phyloP scores from a whole-genome alignment of 2,329 filamentous ascomycete genomes.

The Lecanoromycetidae sp. region DNA sequence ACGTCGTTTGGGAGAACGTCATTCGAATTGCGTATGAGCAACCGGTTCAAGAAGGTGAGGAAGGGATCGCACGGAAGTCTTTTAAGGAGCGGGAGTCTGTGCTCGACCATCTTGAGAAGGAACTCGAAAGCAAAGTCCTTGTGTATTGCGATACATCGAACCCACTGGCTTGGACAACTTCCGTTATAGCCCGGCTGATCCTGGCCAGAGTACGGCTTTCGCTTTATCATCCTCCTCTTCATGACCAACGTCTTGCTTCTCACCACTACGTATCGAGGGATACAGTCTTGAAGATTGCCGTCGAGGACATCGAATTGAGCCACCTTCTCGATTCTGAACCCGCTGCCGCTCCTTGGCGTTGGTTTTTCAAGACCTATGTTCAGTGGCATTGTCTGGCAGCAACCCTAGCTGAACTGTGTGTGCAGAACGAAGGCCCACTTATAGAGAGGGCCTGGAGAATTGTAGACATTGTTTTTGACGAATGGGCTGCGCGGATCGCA shows the following conservation, averaged over 20 bases:
- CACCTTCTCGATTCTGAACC: conserved; percentile 48
- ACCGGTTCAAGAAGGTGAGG: background rate
- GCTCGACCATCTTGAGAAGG: conserved; percentile 2
- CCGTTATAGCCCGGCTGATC: conserved; percentile 51
- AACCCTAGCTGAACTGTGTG: conserved; percentile 42
- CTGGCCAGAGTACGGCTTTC: conserved; percentile 20
- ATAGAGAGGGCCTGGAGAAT: conserved; percentile 40
- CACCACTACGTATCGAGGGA: conserved; percentile 31
- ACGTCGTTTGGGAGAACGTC: conserved; percentile 7
- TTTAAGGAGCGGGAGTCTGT: background rate
- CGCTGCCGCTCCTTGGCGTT: conserved; percentile 41
- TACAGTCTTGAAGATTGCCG: conserved; percentile 49
- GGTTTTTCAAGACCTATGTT: conserved; percentile 45
- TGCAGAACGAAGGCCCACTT: conserved; percentile 21
- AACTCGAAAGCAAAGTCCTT: conserved; percentile 10
- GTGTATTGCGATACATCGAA: conserved; percentile 28
- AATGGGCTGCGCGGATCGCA: conserved; percentile 36
- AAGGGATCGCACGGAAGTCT: background rate
- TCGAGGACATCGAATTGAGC: conserved; percentile 55
- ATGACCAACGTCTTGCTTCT: conserved; percentile 22
- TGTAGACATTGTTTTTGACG: conserved; percentile 35
- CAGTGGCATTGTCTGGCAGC: conserved; percentile 47
- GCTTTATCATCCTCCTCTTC: conserved; percentile 14
- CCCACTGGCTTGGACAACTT: conserved; percentile 48
- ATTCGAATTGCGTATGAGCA: background rate